Evolutionary conservation across 2,329 filamentous ascomycete genomes (phyloP).

Genomic region (Fusarium chuoi): DNA sequence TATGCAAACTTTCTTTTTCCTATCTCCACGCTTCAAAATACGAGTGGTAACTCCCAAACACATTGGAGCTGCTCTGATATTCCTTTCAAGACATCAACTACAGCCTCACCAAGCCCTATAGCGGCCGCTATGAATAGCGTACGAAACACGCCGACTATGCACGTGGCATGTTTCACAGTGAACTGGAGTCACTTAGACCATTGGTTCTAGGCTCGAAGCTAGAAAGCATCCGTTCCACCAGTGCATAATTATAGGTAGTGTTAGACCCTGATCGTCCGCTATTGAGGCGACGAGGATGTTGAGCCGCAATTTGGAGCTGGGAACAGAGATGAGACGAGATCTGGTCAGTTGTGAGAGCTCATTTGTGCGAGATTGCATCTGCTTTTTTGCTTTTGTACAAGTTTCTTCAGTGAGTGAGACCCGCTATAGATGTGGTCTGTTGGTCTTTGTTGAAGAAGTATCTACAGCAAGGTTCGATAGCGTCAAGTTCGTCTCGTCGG

Average conservation of each 20-base stretch:
- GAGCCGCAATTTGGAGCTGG: background rate
- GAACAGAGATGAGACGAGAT: background rate
- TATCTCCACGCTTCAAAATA: background rate
- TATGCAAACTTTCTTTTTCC: background rate
- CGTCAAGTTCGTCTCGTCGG: background rate
- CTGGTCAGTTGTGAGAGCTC: background rate
- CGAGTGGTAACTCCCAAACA: background rate
- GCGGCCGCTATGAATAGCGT: background rate
- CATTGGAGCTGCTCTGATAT: background rate
- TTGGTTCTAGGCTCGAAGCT: background rate
- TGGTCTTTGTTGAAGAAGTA: background rate
- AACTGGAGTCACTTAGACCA: background rate
- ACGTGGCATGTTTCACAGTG: conserved; percentile 1
- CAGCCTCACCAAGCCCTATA: background rate
- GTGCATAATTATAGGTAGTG: background rate
- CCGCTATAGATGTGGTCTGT: background rate
- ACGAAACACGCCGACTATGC: background rate
- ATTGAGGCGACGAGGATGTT: background rate
- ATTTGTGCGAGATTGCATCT: background rate
- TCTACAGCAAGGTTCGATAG: background rate
- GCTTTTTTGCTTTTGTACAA: background rate
- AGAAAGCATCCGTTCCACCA: background rate
- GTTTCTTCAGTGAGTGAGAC: background rate
- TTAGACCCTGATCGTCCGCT: background rate
- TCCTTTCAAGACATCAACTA: background rate